Percentiles rank a stretch among this genome's conserved stretches.
Conservation (phyloP, 352 stramenopile species). For the Pythium brachiatum region DNA sequence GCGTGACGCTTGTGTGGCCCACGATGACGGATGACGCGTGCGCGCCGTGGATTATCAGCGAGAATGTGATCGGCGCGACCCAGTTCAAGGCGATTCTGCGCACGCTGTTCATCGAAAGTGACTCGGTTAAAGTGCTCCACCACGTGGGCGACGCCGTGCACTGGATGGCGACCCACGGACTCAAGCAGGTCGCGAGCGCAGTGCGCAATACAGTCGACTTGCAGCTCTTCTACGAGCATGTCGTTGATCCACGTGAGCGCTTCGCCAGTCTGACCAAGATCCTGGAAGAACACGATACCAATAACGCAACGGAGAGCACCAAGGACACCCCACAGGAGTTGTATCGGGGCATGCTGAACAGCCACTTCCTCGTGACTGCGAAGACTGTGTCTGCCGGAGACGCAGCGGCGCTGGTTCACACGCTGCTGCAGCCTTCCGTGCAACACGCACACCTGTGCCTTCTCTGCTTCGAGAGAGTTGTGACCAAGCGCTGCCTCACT, state of each 20-base stretch:
- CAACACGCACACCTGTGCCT: constrained; percentile 21
- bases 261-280: constrained; percentile 14
- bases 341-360: constrained; percentile 5
- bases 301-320: background rate
- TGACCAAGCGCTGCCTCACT: constrained; percentile 11
- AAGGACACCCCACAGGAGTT: background rate
- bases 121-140: constrained; percentile 17
- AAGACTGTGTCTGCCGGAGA: background rate
- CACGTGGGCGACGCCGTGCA: constrained; percentile 1
- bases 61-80: constrained; percentile 8
- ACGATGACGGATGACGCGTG: background rate
- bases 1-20: constrained; percentile 20
- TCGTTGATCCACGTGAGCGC: constrained; percentile 13
- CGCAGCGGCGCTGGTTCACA: constrained; percentile 1
- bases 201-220: constrained; percentile 32
- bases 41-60: constrained; percentile 19
- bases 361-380: background rate
- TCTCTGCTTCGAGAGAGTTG: constrained; percentile 14
- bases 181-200: background rate
- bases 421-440: constrained; percentile 17
- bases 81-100: constrained; percentile 14
- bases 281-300: background rate
- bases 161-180: constrained; percentile 16
- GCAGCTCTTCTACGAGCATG: constrained; percentile 30
- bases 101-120: constrained; percentile 19